Base-by-base conservation (phyloP, 2,329 filamentous ascomycete genomes). In the Alternaria angustiovoidea region DNA sequence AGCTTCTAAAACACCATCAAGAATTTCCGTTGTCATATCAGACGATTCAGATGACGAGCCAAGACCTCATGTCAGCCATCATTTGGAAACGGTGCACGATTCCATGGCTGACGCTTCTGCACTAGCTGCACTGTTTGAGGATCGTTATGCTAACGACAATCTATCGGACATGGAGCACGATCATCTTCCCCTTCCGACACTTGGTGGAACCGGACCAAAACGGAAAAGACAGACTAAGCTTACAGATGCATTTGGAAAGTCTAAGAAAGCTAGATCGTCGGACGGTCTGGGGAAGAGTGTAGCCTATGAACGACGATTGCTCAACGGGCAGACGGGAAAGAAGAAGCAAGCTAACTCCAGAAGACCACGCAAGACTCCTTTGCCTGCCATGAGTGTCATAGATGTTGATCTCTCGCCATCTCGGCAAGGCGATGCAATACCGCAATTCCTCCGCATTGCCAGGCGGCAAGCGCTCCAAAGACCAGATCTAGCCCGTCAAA, bases 381-480 rank as follows among this genome's bases (percentile, higher is more conserved):
- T 61, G 16, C 78, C 61, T 57, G 67, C 61, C 39, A 69, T 84
- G 69, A 83, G 86, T 60, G 83, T 89, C 18, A 69, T 87, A 7
- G 86, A 88, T 76, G 78, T 79, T 68, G 78, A 64, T 68, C 77
- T 72, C 65, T 80, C 61, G 61, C 52, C 71, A 28, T 61, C 70
- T 20, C 64, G 64, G 4, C 55, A 68, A 42, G 64, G 63, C 32
- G 57, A 66, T 57, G 65, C 80, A 7, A 77, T 81, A 38, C 85
- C 87, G 8, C 81, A 81, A 22, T 89, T 89, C 54, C 75, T 89
- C 6, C 81, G 81, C 53, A 71, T 89, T 58, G 87, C 87, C 34
- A 80, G 81, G 28, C 82, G 87, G 61, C 79, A 81, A 66, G 84
- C 81, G 49, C 82, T 83, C 8, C 80, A 77, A 41, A 79, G 80